A percentile compares a stretch with the other conserved stretches of the same genome.
These are phyloP conservation scores for Prunus mongolica DNA, from an alignment of 306 rosid genomes.

Conservation along the genomic window DNA sequence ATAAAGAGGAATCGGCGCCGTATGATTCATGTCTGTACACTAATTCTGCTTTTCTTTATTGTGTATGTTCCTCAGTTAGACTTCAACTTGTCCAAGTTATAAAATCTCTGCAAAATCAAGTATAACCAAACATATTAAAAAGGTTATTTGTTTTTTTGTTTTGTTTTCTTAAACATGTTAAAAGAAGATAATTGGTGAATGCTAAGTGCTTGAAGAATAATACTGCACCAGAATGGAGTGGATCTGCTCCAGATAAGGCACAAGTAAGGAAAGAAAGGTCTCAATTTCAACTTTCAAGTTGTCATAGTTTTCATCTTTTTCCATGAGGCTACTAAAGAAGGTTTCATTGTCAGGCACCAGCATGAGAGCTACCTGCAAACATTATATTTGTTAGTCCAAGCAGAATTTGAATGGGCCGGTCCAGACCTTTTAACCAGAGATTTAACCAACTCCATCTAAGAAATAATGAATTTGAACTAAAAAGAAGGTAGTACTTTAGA, in stretches of 20 bases:
- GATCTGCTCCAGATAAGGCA: constrained; percentile 64
- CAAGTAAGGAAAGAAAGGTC: constrained; percentile 51
- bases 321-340: constrained; percentile 55
- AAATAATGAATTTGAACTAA: no score
- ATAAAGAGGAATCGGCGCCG: background rate
- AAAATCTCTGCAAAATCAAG: background rate
- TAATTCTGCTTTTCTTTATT: background rate
- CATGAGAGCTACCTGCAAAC: constrained; percentile 69
- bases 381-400: constrained; percentile 15
- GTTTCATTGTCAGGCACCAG: constrained; percentile 65
- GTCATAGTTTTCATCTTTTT: constrained; percentile 52
- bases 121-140: background rate
- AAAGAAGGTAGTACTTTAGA: constrained; percentile 45
- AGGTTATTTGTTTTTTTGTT: no score
- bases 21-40: background rate
- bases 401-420: background rate
- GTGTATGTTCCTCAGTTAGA: background rate
- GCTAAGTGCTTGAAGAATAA: background rate
- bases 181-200: background rate
- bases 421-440: no score
- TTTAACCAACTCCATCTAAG: no score
- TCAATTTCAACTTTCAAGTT: constrained; percentile 57
- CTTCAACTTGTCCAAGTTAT: constrained; percentile 16
- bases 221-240: constrained; percentile 59
- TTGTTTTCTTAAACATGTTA: no score